A percentile compares a stretch with the other conserved stretches of the same genome.
Conservation (phyloP, 1,284 basidiomycete genomes). For the Apiotrichum porosum region DNA sequence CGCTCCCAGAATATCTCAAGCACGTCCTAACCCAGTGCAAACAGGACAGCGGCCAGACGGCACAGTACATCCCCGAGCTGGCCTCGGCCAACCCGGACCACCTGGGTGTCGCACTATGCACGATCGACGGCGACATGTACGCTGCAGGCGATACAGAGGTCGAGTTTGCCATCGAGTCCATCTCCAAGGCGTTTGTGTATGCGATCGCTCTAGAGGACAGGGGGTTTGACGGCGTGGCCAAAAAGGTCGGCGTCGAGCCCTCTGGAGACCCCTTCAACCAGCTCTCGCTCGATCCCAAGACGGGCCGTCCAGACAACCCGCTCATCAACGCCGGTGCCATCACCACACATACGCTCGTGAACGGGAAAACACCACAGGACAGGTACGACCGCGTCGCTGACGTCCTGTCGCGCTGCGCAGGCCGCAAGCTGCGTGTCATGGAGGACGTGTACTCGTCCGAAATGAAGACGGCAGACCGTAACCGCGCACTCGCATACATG, state of each 20-base stretch:
- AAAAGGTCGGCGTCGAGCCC: slow-evolving; percentile 13
- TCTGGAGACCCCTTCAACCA: slow-evolving; percentile 19
- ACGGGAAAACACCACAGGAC: neutral
- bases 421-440: neutral
- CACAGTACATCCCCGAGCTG: slow-evolving; percentile 18
- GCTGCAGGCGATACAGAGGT: slow-evolving; percentile 11
- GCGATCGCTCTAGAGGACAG: slow-evolving; percentile 16
- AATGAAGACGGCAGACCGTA: slow-evolving; percentile 1
- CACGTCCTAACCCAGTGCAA: neutral
- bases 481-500: slow-evolving; percentile 5
- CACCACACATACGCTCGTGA: slow-evolving; percentile 9
- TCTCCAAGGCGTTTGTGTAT: slow-evolving; percentile 21
- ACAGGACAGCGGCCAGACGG: neutral
- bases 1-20: slow-evolving; percentile 5
- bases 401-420: neutral
- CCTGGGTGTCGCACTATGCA: slow-evolving; percentile 6
- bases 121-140: slow-evolving; percentile 16
- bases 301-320: slow-evolving; percentile 13
- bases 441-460: slow-evolving; percentile 1
- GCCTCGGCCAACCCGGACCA: slow-evolving; percentile 7
- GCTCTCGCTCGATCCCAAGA: slow-evolving; percentile 11
- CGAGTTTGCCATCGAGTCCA: slow-evolving; percentile 17
- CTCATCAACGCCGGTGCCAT: slow-evolving; percentile 22
- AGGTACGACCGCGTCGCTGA: neutral
- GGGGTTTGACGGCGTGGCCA: slow-evolving; percentile 5